Percentiles rank a stretch among this genome's conserved stretches.
Conservation (phyloP, 306 rosid species). For the Cucumis cinereus region DNA sequence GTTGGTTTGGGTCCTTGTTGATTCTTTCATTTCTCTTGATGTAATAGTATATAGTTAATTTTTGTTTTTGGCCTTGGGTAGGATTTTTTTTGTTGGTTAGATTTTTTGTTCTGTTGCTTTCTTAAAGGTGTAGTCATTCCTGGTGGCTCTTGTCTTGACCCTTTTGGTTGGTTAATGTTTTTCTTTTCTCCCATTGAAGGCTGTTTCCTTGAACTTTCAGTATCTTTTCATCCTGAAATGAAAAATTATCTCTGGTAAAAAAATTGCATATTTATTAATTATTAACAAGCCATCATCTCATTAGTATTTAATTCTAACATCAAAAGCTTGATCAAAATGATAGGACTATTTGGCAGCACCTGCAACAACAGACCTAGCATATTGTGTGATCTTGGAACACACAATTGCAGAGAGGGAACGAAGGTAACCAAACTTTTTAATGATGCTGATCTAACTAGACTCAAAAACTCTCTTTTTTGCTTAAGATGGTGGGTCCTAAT, state of each 20-base stretch:
- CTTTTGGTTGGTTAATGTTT: neutral
- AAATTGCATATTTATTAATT: neutral
- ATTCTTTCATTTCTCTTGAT: neutral
- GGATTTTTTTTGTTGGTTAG: neutral
- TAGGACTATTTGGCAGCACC: slow-evolving; percentile 90
- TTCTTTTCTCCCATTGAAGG: neutral
- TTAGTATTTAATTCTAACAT: slow-evolving; percentile 8
- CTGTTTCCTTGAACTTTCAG: neutral
- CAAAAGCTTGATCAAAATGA: slow-evolving; percentile 23
- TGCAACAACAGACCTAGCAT: slow-evolving; percentile 80
- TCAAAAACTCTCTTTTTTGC: neutral
- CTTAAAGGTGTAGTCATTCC: neutral
- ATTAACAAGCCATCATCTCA: neutral
- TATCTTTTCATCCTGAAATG: neutral
- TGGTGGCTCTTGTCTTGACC: neutral
- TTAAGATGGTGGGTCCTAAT: neutral
- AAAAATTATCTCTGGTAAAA: neutral
- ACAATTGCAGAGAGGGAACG: slow-evolving; percentile 99
- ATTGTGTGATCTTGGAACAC: slow-evolving; percentile 85
- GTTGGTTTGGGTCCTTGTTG: neutral
- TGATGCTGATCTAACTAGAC: slow-evolving; percentile 4
- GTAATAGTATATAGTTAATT: neutral
- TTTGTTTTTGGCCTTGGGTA: neutral
- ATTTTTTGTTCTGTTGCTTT: neutral
- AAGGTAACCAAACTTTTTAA: slow-evolving; percentile 49